Conservation (phyloP, 345 rosid genomes). For the Salix viminalis region DNA sequence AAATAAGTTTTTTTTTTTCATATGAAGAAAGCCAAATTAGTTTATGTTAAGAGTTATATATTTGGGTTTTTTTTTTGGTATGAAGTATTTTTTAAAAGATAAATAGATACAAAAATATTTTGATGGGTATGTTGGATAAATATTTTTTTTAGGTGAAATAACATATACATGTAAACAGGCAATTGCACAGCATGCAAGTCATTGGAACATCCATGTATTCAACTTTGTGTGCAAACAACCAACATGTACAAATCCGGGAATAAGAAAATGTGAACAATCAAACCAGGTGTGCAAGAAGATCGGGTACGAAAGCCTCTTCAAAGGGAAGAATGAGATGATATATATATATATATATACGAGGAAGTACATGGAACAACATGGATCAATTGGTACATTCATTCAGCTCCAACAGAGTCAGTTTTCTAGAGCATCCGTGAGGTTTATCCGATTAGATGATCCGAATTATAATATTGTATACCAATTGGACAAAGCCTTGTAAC, state of each 20-base stretch:
- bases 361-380: background rate
- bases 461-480: background rate
- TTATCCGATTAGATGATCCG: background rate
- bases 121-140: too few species aligned
- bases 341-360: background rate
- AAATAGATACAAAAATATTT: too few species aligned
- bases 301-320: background rate
- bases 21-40: too few species aligned
- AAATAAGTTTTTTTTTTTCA: too few species aligned
- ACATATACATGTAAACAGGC: background rate
- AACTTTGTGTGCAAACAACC: background rate
- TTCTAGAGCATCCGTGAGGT: background rate
- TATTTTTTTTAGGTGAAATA: too few species aligned
- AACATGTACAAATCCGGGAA: background rate
- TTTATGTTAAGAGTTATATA: too few species aligned
- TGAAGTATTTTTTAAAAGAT: too few species aligned
- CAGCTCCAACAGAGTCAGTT: background rate
- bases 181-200: background rate
- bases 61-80: too few species aligned
- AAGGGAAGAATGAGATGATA: background rate
- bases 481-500: background rate
- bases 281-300: background rate
- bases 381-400: background rate
- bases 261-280: background rate
- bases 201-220: background rate